Base-by-base conservation (phyloP, 2,329 filamentous ascomycete genomes). In the Exophiala mesophila region DNA sequence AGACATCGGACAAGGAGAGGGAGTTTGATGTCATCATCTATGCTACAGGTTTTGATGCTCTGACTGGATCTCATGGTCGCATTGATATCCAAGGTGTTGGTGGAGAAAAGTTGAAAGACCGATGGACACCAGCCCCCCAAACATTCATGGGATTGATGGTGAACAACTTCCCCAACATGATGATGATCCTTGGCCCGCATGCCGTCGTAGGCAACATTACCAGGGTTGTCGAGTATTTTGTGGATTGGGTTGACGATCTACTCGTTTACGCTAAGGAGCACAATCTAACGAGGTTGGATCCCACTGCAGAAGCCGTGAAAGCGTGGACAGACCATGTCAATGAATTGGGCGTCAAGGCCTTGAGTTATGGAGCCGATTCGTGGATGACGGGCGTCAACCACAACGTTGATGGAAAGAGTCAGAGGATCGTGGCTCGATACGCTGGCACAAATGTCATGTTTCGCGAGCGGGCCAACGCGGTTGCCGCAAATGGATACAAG, bases 341-440 rank as follows among this genome's bases (percentile, higher is more conserved):
- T 15, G 60, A 69, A 2, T 71, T 67, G 35, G 63, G 65, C 0
- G 55, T 67, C 23, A 71, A 71, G 0, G 44, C 69, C 8, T 48
- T 76, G 17, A 60, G 64, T 0, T 70, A 69, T 44, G 64, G 73
- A 45, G 67, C 73, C 0, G 72, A 76, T 45, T 68, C 65, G 1
- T 77, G 72, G 73, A 74, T 76, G 71, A 76, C 72, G 1, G 73
- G 73, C 0, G 68, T 76, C 1, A 76, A 76, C 50, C 72, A 63
- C 48, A 74, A 75, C 44, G 50, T 75, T 21, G 57, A 60, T 13
- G 58, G 63, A 28, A 73, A 72, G 59, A 62, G 67, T 49, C 66
- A 65, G 47, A 60, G 71, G 32, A 67, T 61, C 5, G 62, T 75
- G 50, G 66, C 67, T 2, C 57, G 71, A 37, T 75, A 75, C 45